Evolutionary conservation across 495 filamentous ascomycete species (phyloP), one percentile per base, ranked within the genome.

Genomic region (Aspergillus bridgeri): DNA sequence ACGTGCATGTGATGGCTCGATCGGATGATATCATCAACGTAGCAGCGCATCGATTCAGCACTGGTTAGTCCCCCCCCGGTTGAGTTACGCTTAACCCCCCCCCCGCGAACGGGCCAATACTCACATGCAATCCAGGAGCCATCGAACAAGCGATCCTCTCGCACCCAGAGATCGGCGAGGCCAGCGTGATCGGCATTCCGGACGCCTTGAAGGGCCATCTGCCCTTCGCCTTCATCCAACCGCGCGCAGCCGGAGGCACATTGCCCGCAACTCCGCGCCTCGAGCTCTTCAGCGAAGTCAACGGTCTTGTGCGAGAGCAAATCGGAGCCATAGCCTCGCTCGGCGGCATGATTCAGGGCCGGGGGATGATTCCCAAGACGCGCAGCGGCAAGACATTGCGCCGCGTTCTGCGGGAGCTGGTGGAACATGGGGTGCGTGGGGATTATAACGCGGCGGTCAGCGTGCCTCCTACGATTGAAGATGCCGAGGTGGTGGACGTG

Each of bases 11-110:
- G 64, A 92, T 96, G 89, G 83, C 87, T 2, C 80, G 91, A 54
- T 83, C 85, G 4, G 92, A 97, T 77, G 92, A 97, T 70, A 87
- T 97, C 57, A 95, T 97, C 68, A 97, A 97, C 65, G 92, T 96
- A 1, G 92, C 92, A 24, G 92, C 92, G 3, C 92, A 97, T 74
- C 83, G 92, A 4, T 91, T 97, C 59, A 90, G 86, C 64, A 97
- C 92, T 3, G 92, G 89, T 88, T 76, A 54, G 76, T 66, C 7
- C n/a, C n/a, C n/a, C n/a, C n/a, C n/a, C n/a, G n/a, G n/a, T n/a
- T n/a, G n/a, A n/a, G n/a, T n/a, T n/a, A n/a, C n/a, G n/a, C n/a
- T n/a, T n/a, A n/a, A 29, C 3, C 5, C 5, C 27, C 27, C 27
- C 11, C 27, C 27, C 27, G 6, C 27, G 6, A 29, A 29, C 25